These are phyloP conservation scores for Penicillium fuscoglaucum DNA, from an alignment of 2,329 filamentous ascomycete genomes.

Conservation along the genomic window DNA sequence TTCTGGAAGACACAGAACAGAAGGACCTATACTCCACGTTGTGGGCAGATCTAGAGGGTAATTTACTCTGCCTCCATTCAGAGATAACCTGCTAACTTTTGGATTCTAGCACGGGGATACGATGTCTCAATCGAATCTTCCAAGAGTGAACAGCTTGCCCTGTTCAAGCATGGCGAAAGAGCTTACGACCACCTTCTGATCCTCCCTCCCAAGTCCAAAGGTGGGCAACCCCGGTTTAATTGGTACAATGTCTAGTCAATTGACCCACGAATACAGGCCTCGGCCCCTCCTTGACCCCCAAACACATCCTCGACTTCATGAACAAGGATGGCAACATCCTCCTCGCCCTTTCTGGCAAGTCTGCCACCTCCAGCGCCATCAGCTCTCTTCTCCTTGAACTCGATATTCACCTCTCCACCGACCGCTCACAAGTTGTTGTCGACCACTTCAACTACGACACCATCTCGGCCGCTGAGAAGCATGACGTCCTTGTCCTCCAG, in stretches of 20 bases:
- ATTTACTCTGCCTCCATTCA: conserved; percentile 1
- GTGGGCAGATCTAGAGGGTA: conserved; percentile 52
- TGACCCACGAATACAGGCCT: conserved; percentile 60
- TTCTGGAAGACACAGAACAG: conserved; percentile 79
- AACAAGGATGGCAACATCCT: conserved; percentile 91
- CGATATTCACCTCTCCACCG: conserved; percentile 81
- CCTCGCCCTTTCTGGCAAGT: conserved; percentile 73
- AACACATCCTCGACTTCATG: conserved; percentile 84
- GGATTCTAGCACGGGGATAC: conserved; percentile 72
- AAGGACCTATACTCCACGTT: conserved; percentile 83
- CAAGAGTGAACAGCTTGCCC: conserved; percentile 71
- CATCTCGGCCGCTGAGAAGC: conserved; percentile 71
- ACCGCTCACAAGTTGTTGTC: conserved; percentile 81
- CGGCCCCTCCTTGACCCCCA: conserved; percentile 83
- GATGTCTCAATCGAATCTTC: conserved; percentile 78
- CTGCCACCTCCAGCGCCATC: conserved; percentile 69
- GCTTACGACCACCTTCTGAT: conserved; percentile 89
- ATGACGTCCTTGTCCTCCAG: conserved; percentile 82
- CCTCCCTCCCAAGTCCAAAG: conserved; percentile 87
- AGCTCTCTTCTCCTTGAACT: conserved; percentile 80
- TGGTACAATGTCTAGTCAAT: conserved; percentile 19
- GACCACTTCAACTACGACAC: conserved; percentile 96
- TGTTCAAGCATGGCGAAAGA: conserved; percentile 85
- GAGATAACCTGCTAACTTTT: conserved; percentile 8
- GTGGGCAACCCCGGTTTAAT: conserved; percentile 44